These are phyloP conservation scores for Phaeoacremonium minimum DNA, from an alignment of 2,329 filamentous ascomycete genomes.

Conservation along the genomic window DNA sequence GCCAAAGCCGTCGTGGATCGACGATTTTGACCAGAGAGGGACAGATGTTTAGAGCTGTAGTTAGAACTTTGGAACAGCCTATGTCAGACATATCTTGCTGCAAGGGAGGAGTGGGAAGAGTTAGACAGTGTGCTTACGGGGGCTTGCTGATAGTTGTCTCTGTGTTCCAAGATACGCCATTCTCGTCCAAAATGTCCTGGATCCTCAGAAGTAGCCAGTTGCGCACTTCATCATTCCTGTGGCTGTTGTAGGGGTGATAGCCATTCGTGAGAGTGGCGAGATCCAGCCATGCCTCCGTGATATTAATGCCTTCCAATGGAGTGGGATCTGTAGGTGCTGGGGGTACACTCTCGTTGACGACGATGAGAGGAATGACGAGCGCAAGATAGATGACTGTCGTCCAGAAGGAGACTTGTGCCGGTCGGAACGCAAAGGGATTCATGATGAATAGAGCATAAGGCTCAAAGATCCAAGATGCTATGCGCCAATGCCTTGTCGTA, in stretches of 20 bases:
- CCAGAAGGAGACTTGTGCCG: slow-evolving; percentile 77
- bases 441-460: too few species aligned
- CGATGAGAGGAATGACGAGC: slow-evolving; percentile 66
- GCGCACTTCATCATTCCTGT: slow-evolving; percentile 74
- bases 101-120: too few species aligned
- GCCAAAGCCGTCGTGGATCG: too few species aligned
- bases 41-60: slow-evolving; percentile 1
- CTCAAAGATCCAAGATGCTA: too few species aligned
- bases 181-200: slow-evolving; percentile 62
- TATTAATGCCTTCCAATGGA: slow-evolving; percentile 62
- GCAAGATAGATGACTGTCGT: slow-evolving; percentile 73
- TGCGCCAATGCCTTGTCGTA: too few species aligned
- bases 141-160: slow-evolving; percentile 25
- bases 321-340: slow-evolving; percentile 47
- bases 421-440: slow-evolving; percentile 72
- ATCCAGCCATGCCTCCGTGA: slow-evolving; percentile 84
- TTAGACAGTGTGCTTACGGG: too few species aligned
- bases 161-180: slow-evolving; percentile 43
- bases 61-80: too few species aligned
- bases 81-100: too few species aligned
- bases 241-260: slow-evolving; percentile 88
- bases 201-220: slow-evolving; percentile 71
- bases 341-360: slow-evolving; percentile 74
- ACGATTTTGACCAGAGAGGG: too few species aligned
- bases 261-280: slow-evolving; percentile 68